Evolutionary conservation across 495 filamentous ascomycete species (phyloP).

Genomic region (Saxophila tyrrhenica): DNA sequence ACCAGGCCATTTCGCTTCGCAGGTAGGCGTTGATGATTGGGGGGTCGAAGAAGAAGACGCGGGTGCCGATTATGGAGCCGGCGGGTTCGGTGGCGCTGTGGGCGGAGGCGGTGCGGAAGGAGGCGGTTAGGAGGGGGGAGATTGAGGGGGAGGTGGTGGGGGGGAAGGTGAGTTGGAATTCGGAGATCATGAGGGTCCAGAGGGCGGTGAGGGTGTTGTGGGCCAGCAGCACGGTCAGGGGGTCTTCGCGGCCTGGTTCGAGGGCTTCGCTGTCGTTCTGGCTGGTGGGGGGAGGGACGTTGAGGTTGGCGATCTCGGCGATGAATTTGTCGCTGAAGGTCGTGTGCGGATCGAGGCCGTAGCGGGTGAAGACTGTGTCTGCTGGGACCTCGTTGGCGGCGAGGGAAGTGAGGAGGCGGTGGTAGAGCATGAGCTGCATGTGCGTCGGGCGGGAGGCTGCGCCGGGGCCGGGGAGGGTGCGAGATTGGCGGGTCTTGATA

Average conservation of each 20-base stretch:
- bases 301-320: constrained; percentile 58
- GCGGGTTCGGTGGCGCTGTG: neutral
- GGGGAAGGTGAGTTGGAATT: constrained; percentile 20
- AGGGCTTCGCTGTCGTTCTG: constrained; percentile 1
- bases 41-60: constrained; percentile 59
- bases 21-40: constrained; percentile 52
- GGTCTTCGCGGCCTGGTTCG: constrained; percentile 27
- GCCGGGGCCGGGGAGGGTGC: constrained; percentile 46
- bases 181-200: constrained; percentile 54
- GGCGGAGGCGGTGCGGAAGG: constrained; percentile 43
- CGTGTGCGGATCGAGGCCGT: constrained; percentile 50
- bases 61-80: constrained; percentile 50
- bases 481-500: constrained; percentile 66
- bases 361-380: constrained; percentile 52
- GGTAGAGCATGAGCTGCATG: constrained; percentile 86
- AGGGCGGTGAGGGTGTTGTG: constrained; percentile 50
- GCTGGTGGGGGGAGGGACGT: constrained; percentile 32
- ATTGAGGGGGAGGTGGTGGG: constrained; percentile 35
- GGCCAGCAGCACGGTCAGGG: constrained; percentile 43
- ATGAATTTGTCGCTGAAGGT: constrained; percentile 73
- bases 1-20: constrained; percentile 64
- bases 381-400: constrained; percentile 62
- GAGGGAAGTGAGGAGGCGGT: constrained; percentile 67
- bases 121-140: constrained; percentile 44
- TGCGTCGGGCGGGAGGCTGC: constrained; percentile 62